Evolutionary conservation across 2,329 filamentous ascomycete species (phyloP).

Genomic region (Cladosporium sp.): DNA sequence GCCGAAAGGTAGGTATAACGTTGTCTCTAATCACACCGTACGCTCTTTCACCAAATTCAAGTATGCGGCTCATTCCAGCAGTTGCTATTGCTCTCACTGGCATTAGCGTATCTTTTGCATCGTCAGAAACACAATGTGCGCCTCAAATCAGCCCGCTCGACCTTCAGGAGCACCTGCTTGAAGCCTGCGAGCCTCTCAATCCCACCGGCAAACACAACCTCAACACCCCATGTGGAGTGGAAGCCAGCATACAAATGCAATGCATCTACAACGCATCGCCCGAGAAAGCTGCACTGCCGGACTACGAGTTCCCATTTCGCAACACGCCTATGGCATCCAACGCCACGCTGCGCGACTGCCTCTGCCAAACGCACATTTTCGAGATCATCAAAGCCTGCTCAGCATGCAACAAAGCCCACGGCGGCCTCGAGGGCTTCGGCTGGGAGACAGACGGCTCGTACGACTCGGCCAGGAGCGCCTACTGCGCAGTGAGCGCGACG

Average conservation of each 20-base stretch:
- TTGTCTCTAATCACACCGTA: too few relatives aligned
- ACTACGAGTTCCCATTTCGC: not conserved
- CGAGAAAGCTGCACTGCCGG: not conserved
- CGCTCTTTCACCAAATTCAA: too few relatives aligned
- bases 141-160: not conserved
- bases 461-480: slow-evolving; percentile 15
- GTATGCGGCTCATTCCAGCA: too few relatives aligned
- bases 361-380: slow-evolving; percentile 25
- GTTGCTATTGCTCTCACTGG: too few relatives aligned
- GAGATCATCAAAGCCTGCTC: slow-evolving; percentile 16
- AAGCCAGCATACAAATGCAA: slow-evolving; percentile 18
- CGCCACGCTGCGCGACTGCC: slow-evolving; percentile 22
- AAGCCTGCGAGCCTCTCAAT: slow-evolving; percentile 22
- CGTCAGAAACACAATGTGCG: not conserved
- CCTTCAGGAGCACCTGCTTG: slow-evolving; percentile 16
- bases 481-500: slow-evolving; percentile 24
- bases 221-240: slow-evolving; percentile 22
- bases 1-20: too few relatives aligned
- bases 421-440: slow-evolving; percentile 10
- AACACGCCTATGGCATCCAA: slow-evolving; percentile 12
- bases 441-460: slow-evolving; percentile 6
- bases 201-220: slow-evolving; percentile 17
- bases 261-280: slow-evolving; percentile 19
- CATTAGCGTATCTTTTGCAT: not conserved
- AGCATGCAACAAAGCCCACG: slow-evolving; percentile 21